Base-by-base conservation (phyloP, 1,284 basidiomycete species). In the Abortiporus biennis region DNA sequence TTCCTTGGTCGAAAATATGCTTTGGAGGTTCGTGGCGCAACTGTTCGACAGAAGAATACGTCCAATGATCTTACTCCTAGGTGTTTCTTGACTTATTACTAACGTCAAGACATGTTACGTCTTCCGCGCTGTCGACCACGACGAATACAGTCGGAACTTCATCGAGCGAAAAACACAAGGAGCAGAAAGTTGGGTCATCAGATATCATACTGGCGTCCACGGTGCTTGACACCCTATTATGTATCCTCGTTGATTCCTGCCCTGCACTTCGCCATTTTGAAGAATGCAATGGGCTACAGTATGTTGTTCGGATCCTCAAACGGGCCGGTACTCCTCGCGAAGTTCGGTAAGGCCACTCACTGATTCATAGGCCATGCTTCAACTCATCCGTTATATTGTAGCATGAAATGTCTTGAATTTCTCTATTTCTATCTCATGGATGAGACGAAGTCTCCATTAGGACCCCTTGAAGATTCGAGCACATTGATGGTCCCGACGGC, bases 391-490 rank as follows among this genome's bases (percentile, higher is more conserved):
- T 20, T 13, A 1, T 33, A 29, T 2, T 29, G 3, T 44, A 93
- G 91, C 53, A 93, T 94, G 85, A 93, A 94, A 66, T 92, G 89
- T 50, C 71, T 94, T 19, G 92, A 94, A 57, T 92, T 94, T 54
- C 65, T 95, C 3, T 93, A 93, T 61, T 94, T 92, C 58, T 95
- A 94, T 59, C 72, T 95, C 3, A 68, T 92, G 40, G 91, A 92
- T 46, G 91, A 94, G 59, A 55, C 54, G 27, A 22, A 54, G 42
- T 34, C 44, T n/a, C 45, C 38, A 29, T 36, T 38, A 27, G 45
- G 44, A 8, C 24, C 25, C 5, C n/a, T 38, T 30, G 20, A 38
- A 38, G 37, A 43, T 6, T 39, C 42, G 22, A 11, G 11, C 39
- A 11, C 20, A 29, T 33, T 38, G 19, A 24, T 16, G 4, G 36